Evolutionary conservation across 225 moss, liverwort and hornwort genomes (phyloP).

Genomic region (Lunularia cruciata): DNA sequence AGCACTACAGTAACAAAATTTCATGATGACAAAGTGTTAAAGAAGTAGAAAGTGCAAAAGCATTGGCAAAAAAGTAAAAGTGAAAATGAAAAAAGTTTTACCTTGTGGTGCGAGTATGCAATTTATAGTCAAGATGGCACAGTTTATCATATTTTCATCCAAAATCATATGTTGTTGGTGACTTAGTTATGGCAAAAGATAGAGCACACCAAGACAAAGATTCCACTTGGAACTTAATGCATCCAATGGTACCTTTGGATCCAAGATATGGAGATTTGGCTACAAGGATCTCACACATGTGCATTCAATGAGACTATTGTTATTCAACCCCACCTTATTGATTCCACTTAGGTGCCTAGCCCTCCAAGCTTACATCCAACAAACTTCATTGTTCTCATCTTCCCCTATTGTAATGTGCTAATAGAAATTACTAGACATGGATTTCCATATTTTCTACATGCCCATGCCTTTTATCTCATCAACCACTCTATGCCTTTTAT

Average conservation of each 20-base stretch:
- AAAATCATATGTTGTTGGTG: not conserved
- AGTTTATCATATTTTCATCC: no score
- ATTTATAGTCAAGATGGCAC: not conserved
- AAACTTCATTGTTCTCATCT: slow-evolving; percentile 30
- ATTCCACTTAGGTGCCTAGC: slow-evolving; percentile 25
- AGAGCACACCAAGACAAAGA: slow-evolving; percentile 13
- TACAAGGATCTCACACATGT: slow-evolving; percentile 44
- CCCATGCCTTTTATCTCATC: slow-evolving; percentile 66
- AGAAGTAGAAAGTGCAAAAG: no score
- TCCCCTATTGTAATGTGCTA: slow-evolving; percentile 45
- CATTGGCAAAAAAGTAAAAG: no score
- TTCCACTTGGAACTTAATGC: not conserved
- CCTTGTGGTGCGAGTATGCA: no score
- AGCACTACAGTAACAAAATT: no score
- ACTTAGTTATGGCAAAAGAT: slow-evolving; percentile 14
- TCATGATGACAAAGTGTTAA: no score
- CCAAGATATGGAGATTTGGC: slow-evolving; percentile 35
- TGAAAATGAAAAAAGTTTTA: no score
- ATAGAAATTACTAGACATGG: slow-evolving; percentile 40
- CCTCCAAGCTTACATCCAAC: slow-evolving; percentile 35
- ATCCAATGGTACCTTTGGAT: not conserved
- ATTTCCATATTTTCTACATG: slow-evolving; percentile 39
- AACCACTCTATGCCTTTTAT: slow-evolving; percentile 64
- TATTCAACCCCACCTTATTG: slow-evolving; percentile 40
- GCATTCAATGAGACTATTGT: slow-evolving; percentile 40